These are phyloP conservation scores for Boletus fagicola DNA, from an alignment of 768 basidiomycete species.

Conservation along the genomic window DNA sequence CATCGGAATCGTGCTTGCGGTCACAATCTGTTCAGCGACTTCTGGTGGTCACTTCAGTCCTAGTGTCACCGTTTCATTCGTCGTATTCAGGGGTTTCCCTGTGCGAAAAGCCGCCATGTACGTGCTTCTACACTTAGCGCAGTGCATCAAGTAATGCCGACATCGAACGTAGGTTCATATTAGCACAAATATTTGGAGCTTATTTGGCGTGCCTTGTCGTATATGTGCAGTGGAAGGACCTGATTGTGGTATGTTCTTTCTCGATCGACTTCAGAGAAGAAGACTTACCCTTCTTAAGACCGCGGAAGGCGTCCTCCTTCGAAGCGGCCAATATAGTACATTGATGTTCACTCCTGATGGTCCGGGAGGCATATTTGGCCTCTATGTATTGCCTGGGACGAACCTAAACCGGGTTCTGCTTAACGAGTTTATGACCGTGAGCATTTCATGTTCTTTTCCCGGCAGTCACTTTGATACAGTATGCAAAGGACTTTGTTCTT, in stretches of 20 bases:
- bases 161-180: slow-evolving; percentile 50
- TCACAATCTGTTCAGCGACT: slow-evolving; percentile 48
- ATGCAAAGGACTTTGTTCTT: slow-evolving; percentile 17
- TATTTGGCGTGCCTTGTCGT: slow-evolving; percentile 60
- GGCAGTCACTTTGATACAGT: background rate
- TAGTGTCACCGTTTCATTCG: slow-evolving; percentile 51
- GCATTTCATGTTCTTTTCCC: background rate
- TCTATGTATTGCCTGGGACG: slow-evolving; percentile 34
- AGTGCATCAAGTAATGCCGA: slow-evolving; percentile 12
- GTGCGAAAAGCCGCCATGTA: slow-evolving; percentile 49
- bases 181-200: slow-evolving; percentile 63
- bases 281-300: slow-evolving; percentile 6
- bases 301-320: slow-evolving; percentile 32
- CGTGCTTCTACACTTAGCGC: slow-evolving; percentile 8
- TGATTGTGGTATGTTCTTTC: slow-evolving; percentile 46
- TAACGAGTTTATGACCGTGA: slow-evolving; percentile 40
- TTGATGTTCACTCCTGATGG: slow-evolving; percentile 38
- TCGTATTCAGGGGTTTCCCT: slow-evolving; percentile 57
- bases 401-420: slow-evolving; percentile 36
- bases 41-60: slow-evolving; percentile 71
- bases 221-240: slow-evolving; percentile 60
- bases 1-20: slow-evolving; percentile 58
- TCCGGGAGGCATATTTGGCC: slow-evolving; percentile 38
- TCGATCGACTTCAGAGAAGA: slow-evolving; percentile 36
- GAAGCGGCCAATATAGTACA: slow-evolving; percentile 28